Evolutionary conservation across 1,284 basidiomycete genomes (phyloP).

Genomic region (Malassezia obtusa): DNA sequence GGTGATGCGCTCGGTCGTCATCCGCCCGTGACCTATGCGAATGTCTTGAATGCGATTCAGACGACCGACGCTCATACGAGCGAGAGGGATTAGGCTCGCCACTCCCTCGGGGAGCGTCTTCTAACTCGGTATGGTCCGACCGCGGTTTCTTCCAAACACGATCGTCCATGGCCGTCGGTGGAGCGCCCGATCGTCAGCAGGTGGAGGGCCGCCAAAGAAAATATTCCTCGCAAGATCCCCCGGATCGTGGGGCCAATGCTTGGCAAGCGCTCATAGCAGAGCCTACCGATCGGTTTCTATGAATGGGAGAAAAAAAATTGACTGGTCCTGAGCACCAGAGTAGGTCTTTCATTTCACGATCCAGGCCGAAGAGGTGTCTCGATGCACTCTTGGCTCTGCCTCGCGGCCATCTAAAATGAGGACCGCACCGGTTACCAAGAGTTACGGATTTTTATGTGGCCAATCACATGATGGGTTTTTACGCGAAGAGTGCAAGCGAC

Average conservation of each 20-base stretch:
- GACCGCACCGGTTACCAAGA: conserved; percentile 1
- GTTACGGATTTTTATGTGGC: background rate
- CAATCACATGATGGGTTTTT: background rate
- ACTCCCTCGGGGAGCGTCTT: background rate
- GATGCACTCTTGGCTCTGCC: background rate
- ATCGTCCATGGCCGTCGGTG: background rate
- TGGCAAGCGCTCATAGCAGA: too few relatives aligned
- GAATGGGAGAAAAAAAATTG: too few relatives aligned
- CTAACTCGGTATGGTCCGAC: background rate
- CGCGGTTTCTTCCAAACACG: background rate
- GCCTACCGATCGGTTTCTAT: too few relatives aligned
- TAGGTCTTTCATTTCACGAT: too few relatives aligned
- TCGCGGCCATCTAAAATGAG: too few relatives aligned
- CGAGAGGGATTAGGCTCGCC: background rate
- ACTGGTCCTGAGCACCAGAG: too few relatives aligned
- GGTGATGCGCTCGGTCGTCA: background rate
- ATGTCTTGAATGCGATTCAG: background rate
- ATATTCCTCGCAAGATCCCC: too few relatives aligned
- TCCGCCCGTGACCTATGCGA: background rate
- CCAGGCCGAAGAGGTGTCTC: too few relatives aligned
- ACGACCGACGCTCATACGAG: background rate
- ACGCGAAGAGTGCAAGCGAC: background rate
- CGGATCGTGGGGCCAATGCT: too few relatives aligned
- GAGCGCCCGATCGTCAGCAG: too few relatives aligned
- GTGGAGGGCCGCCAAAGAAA: too few relatives aligned